Evolutionary conservation across 1,284 basidiomycete genomes (phyloP).

Genomic region (Rhodotorula sp.): DNA sequence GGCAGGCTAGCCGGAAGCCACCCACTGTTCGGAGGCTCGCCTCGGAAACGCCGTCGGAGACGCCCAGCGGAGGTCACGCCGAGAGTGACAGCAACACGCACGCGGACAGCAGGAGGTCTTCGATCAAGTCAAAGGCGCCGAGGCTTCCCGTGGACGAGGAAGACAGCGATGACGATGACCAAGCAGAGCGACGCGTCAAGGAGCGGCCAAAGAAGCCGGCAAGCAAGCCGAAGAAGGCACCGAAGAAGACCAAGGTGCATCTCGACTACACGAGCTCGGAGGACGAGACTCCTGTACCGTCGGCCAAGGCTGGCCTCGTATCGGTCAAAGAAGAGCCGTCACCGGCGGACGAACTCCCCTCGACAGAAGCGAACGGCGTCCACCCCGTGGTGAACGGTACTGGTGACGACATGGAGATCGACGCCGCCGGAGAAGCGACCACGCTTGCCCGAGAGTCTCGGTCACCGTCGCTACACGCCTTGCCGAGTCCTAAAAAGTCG

Average conservation of each 20-base stretch:
- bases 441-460: neutral
- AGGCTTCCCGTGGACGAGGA: conserved; percentile 46
- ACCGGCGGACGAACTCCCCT: neutral
- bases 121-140: neutral
- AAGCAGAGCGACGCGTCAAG: conserved; percentile 46
- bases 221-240: conserved; percentile 1
- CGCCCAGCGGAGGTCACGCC: conserved; percentile 5
- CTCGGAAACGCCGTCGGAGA: conserved; percentile 31
- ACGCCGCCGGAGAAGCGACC: neutral
- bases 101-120: neutral
- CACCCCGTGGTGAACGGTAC: neutral
- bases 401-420: conserved; percentile 19
- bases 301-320: neutral
- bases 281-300: conserved; percentile 41
- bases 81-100: conserved; percentile 3
- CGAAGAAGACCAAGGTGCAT: conserved; percentile 27
- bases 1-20: neutral
- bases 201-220: conserved; percentile 5
- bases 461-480: neutral
- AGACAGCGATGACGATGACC: conserved; percentile 53
- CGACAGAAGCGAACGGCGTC: conserved; percentile 1
- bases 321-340: conserved; percentile 16
- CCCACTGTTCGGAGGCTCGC: conserved; percentile 14
- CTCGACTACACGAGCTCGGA: conserved; percentile 47
- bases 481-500: neutral